Conservation (phyloP, 225 moss, liverwort and hornwort species). For the Antitrichia curtipendula region DNA sequence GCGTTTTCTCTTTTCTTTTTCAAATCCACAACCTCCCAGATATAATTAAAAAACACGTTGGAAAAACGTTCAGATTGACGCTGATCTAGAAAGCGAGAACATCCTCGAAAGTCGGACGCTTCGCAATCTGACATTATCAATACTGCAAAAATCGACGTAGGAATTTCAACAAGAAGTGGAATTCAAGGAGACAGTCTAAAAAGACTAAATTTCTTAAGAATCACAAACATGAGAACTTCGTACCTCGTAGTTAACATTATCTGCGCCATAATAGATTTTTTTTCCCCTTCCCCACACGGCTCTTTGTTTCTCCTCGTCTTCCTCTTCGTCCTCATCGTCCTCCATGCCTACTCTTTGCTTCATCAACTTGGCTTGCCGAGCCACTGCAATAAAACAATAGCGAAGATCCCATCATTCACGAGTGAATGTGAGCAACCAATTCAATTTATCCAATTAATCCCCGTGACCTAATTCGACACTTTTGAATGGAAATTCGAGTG, state of each 20-base stretch:
- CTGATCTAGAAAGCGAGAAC: not conserved
- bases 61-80: not conserved
- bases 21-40: not conserved
- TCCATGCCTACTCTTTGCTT: constrained; percentile 61
- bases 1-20: not conserved
- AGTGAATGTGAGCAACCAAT: not conserved
- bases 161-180: not conserved
- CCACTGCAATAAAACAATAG: constrained; percentile 17
- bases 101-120: not conserved
- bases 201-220: not conserved
- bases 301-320: constrained; percentile 46
- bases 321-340: constrained; percentile 57
- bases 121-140: not conserved
- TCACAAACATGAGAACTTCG: not conserved
- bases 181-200: not conserved
- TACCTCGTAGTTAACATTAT: constrained; percentile 88
- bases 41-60: too few relatives aligned
- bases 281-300: constrained; percentile 88
- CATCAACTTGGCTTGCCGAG: constrained; percentile 67
- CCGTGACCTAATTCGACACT: not conserved
- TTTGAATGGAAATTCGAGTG: not conserved
- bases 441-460: not conserved
- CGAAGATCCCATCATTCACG: not conserved
- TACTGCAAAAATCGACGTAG: not conserved
- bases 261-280: constrained; percentile 73